Percentiles rank a stretch among this genome's conserved stretches.
Evolutionary conservation across 306 rosid genomes (phyloP).

Genomic region (Rubus idaeus): DNA sequence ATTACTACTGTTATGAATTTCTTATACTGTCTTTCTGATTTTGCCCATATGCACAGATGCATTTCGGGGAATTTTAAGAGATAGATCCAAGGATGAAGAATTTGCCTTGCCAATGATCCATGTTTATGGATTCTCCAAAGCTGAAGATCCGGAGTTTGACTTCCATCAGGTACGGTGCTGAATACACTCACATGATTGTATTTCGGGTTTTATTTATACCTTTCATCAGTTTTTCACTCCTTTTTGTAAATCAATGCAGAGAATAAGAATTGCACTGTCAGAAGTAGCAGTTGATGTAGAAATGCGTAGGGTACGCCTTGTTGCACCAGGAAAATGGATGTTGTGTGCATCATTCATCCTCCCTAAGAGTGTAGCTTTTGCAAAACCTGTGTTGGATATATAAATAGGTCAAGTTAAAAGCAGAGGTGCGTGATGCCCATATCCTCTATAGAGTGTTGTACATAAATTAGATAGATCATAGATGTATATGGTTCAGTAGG

Average conservation of each 20-base stretch:
- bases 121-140: conserved; percentile 95
- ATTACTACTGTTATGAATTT: conserved; percentile 5
- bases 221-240: neutral
- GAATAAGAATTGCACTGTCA: conserved; percentile 71
- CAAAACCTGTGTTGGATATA: conserved; percentile 35
- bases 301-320: conserved; percentile 78
- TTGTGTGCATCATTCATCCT: conserved; percentile 83
- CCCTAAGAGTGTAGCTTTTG: conserved; percentile 74
- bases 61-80: conserved; percentile 68
- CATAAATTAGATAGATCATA: neutral
- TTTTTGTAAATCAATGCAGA: conserved; percentile 43
- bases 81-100: conserved; percentile 44
- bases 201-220: neutral
- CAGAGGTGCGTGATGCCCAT: neutral
- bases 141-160: conserved; percentile 91
- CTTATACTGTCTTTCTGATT: neutral
- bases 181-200: neutral
- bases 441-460: conserved; percentile 15
- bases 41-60: conserved; percentile 54
- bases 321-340: conserved; percentile 99
- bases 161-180: conserved; percentile 70
- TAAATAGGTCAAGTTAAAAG: conserved; percentile 17
- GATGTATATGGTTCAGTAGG: neutral
- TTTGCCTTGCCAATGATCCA: conserved; percentile 69
- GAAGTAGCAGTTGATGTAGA: conserved; percentile 80